These are phyloP conservation scores for Fusarium nisikadoi DNA, from an alignment of 2,329 filamentous ascomycete species.

Conservation along the genomic window DNA sequence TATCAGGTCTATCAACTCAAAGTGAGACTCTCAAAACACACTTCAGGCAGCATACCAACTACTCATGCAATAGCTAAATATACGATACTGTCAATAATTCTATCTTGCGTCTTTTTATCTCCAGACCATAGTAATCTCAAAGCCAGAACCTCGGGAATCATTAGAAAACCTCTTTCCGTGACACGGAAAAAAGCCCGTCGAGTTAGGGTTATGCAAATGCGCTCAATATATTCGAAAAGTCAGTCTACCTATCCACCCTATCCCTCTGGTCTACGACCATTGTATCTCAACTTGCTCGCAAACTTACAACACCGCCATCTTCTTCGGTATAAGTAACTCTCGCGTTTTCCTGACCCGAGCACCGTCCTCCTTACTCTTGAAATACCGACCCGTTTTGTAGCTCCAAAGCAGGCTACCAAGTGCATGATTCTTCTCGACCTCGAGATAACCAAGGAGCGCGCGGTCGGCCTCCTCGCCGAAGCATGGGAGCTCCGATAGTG, in stretches of 20 bases:
- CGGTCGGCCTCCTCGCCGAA: background rate
- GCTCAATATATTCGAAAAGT: background rate
- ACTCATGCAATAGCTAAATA: too few species aligned
- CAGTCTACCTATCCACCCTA: background rate
- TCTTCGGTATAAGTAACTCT: background rate
- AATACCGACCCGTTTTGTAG: background rate
- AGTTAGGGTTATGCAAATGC: background rate
- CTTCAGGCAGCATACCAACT: too few species aligned
- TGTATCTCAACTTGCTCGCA: background rate
- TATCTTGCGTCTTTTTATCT: background rate
- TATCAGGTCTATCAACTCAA: background rate
- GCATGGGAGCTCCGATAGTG: background rate
- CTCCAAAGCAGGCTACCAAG: background rate
- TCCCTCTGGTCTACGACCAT: background rate
- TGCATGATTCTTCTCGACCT: background rate
- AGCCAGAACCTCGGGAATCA: too few species aligned
- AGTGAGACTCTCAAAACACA: background rate
- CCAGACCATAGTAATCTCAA: background rate
- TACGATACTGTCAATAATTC: too few species aligned
- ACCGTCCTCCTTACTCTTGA: background rate
- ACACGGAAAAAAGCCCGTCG: too few species aligned
- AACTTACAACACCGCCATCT: background rate
- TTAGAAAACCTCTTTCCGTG: fast-evolving
- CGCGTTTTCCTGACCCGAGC: background rate
- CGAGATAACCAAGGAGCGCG: background rate